Evolutionary conservation across 1,284 basidiomycete genomes (phyloP), one percentile per base, ranked within the genome.

Genomic region (Meripilus lineatus): DNA sequence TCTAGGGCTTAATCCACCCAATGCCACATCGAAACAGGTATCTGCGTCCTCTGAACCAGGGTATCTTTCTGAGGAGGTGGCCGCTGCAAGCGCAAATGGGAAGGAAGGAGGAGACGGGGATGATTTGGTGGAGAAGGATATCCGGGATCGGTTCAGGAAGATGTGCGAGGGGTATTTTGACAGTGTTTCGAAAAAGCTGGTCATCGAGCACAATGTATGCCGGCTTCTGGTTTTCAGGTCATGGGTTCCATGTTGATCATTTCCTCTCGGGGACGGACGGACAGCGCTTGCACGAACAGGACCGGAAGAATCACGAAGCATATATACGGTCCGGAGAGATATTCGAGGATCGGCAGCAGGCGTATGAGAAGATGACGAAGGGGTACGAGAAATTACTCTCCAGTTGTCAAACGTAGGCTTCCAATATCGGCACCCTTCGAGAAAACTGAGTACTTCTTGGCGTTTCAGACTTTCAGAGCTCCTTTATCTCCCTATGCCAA

Each of bases 291-390:
- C 91, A 97, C 79, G 93, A 97, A 50, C 93, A 97, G 67, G 96
- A 99, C 61, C 83, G 86, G 52, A 79, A 87, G 40, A 99, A 99
- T 55, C 94, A 97, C 58, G 95, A 99, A 69, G 96, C 95, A 46
- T 99, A 99, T 63, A 98, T 99, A 57, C 89, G 92, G 30, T 97
- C 93, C 1, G 95, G 95, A 20, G 94, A 99, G 67, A 97, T 99
- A 52, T 99, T 99, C 55, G 96, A 99, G 62, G 96, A 99, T 65
- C 83, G 96, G 15, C 93, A 98, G 62, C 93, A 99, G 64, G 90
- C 88, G 11, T 99, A 98, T 62, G 96, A 99, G 69, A 94, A 93
- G 68, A 94, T 97, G 88, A 92, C 93, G 11, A 93, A 91, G 63
- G 79, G 82, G 26, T 96, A 97, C 56, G 95, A 99, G 66, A 91